phyloP scores from a whole-genome alignment of 768 basidiomycete genomes.

The Suillus luteus region DNA sequence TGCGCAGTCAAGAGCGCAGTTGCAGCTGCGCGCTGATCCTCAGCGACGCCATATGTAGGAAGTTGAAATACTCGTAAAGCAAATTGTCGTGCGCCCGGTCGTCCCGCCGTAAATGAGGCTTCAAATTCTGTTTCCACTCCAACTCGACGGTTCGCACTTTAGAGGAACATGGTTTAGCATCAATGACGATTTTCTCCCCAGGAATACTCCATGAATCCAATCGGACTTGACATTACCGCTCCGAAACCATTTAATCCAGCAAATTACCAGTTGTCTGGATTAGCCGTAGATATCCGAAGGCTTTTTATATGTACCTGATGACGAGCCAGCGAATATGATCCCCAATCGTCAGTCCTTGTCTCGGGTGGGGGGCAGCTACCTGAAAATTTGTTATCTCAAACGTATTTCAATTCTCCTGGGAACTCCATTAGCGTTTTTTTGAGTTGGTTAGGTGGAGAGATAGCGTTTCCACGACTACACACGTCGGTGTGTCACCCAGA shows the following conservation, averaged over 20 bases:
- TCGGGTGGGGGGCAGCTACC: neutral
- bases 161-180: neutral
- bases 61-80: neutral
- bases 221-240: conserved; percentile 35
- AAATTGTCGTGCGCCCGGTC: neutral
- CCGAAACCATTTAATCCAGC: conserved; percentile 41
- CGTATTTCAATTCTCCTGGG: neutral
- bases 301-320: conserved; percentile 33
- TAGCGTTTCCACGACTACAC: neutral
- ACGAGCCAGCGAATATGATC: neutral
- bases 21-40: conserved; percentile 31
- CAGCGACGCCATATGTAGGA: conserved; percentile 6
- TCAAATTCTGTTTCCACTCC: conserved; percentile 8
- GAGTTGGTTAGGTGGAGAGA: neutral
- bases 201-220: conserved; percentile 49
- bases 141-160: conserved; percentile 7
- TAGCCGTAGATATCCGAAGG: conserved; percentile 44
- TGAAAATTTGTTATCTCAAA: neutral
- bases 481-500: neutral
- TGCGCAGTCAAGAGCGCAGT: conserved; percentile 29
- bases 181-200: conserved; percentile 36
- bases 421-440: neutral
- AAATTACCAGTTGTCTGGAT: conserved; percentile 32
- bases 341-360: neutral
- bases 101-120: conserved; percentile 9